Conservation (phyloP, 1,284 basidiomycete species). For the Melampsora americana region DNA sequence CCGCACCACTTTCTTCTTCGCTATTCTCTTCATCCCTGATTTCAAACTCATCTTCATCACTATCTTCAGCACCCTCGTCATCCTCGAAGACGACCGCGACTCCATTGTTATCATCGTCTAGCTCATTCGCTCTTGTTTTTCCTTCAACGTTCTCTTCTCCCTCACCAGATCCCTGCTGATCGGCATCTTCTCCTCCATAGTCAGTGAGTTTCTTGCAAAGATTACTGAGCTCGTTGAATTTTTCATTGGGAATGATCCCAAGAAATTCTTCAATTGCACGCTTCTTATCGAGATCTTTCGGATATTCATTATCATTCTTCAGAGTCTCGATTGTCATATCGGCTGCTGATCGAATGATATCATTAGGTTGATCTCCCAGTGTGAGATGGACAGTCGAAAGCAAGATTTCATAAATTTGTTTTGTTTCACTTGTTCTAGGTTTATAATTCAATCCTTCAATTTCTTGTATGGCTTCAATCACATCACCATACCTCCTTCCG, state of each 20-base stretch:
- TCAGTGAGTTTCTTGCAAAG: slow-evolving; percentile 96
- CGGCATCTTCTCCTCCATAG: slow-evolving; percentile 80
- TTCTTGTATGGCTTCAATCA: slow-evolving; percentile 74
- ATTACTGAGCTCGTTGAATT: slow-evolving; percentile 79
- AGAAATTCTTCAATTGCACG: slow-evolving; percentile 84
- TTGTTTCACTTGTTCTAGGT: slow-evolving; percentile 86
- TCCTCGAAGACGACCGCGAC: slow-evolving; percentile 90
- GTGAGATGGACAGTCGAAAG: slow-evolving; percentile 72
- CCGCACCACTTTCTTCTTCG: slow-evolving; percentile 72
- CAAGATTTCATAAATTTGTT: slow-evolving; percentile 91
- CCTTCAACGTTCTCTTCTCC: slow-evolving; percentile 72
- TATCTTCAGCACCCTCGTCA: slow-evolving; percentile 72
- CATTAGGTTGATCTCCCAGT: slow-evolving; percentile 91
- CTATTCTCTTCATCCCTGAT: slow-evolving; percentile 89
- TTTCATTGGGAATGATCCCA: slow-evolving; percentile 67
- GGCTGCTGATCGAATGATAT: slow-evolving; percentile 89
- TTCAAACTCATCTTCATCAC: slow-evolving; percentile 69
- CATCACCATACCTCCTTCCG: slow-evolving; percentile 66
- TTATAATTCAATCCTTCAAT: slow-evolving; percentile 89
- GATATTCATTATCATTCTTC: slow-evolving; percentile 68
- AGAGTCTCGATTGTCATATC: slow-evolving; percentile 84
- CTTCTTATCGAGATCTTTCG: slow-evolving; percentile 98
- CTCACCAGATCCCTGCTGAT: slow-evolving; percentile 68
- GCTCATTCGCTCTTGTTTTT: slow-evolving; percentile 57
- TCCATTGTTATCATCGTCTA: slow-evolving; percentile 71